Evolutionary conservation across 1,284 basidiomycete genomes (phyloP).

Genomic region (Cryptococcus amylolentus): DNA sequence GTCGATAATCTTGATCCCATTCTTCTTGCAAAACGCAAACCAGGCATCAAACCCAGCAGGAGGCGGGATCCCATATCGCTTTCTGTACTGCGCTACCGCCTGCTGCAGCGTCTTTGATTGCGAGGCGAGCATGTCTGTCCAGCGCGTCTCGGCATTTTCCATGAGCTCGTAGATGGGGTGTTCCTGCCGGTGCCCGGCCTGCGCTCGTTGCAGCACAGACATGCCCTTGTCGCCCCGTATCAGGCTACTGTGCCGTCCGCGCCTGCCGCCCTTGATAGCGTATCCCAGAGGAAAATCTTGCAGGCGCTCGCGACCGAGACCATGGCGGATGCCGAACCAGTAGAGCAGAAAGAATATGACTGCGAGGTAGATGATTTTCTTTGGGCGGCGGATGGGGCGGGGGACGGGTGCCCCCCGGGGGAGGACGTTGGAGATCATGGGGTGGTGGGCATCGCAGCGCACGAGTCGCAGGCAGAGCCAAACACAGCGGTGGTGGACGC

Average conservation of each 20-base stretch:
- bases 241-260: conserved; percentile 21
- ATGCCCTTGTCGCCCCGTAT: conserved; percentile 20
- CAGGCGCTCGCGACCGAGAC: conserved; percentile 38
- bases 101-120: conserved; percentile 58
- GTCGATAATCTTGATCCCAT: conserved; percentile 75
- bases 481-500: no score
- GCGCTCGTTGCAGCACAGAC: conserved; percentile 12
- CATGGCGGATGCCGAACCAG: conserved; percentile 49
- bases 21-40: conserved; percentile 62
- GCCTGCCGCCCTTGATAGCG: conserved; percentile 32
- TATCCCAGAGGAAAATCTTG: conserved; percentile 39
- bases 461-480: no score
- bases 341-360: conserved; percentile 45
- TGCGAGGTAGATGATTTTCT: conserved; percentile 46
- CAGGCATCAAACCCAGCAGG: conserved; percentile 52
- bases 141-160: conserved; percentile 43
- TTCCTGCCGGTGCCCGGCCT: conserved; percentile 17
- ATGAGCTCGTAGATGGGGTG: conserved; percentile 49
- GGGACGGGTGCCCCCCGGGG: conserved; percentile 17
- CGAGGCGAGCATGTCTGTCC: conserved; percentile 32
- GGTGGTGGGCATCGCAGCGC: neutral
- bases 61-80: conserved; percentile 53
- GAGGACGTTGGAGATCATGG: neutral
- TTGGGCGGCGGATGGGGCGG: conserved; percentile 38
- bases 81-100: conserved; percentile 59